These are phyloP conservation scores for Eimeria necatrix DNA, from an alignment of 169 alveolate genomes.

Conservation along the genomic window DNA sequence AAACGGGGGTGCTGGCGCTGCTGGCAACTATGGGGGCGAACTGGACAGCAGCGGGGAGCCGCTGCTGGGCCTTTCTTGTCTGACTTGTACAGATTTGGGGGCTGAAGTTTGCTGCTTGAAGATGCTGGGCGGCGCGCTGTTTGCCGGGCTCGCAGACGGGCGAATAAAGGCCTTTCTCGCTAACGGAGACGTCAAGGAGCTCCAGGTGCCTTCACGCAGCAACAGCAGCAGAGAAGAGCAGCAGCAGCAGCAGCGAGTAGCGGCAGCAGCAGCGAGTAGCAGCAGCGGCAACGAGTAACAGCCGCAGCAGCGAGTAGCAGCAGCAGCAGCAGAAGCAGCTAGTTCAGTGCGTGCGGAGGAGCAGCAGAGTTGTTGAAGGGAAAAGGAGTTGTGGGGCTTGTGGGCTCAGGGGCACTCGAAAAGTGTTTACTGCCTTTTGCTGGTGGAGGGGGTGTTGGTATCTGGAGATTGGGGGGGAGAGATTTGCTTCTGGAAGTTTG, in stretches of 20 bases:
- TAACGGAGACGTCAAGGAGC: background rate
- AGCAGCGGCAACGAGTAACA: too few relatives aligned
- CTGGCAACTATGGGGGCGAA: too few relatives aligned
- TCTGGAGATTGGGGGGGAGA: background rate
- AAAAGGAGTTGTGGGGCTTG: background rate
- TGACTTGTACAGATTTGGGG: background rate
- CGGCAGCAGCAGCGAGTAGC: too few relatives aligned
- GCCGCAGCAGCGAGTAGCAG: too few relatives aligned
- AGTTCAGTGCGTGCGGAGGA: background rate
- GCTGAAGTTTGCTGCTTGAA: background rate
- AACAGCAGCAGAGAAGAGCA: background rate
- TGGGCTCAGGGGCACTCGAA: background rate
- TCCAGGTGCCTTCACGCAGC: background rate
- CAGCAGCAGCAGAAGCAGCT: too few relatives aligned
- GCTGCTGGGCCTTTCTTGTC: background rate
- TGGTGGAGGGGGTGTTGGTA: background rate
- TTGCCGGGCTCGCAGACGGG: background rate
- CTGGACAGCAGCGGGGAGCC: background rate
- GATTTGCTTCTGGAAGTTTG: background rate
- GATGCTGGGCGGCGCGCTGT: background rate
- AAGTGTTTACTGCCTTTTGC: background rate
- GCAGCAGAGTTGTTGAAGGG: background rate
- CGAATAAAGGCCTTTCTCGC: background rate
- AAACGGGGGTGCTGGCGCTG: background rate
- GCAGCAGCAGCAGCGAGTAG: too few relatives aligned